Evolutionary conservation across 2,329 filamentous ascomycete species (phyloP), one percentile per base, ranked within the genome.

Genomic region (Alternaria viburni): DNA sequence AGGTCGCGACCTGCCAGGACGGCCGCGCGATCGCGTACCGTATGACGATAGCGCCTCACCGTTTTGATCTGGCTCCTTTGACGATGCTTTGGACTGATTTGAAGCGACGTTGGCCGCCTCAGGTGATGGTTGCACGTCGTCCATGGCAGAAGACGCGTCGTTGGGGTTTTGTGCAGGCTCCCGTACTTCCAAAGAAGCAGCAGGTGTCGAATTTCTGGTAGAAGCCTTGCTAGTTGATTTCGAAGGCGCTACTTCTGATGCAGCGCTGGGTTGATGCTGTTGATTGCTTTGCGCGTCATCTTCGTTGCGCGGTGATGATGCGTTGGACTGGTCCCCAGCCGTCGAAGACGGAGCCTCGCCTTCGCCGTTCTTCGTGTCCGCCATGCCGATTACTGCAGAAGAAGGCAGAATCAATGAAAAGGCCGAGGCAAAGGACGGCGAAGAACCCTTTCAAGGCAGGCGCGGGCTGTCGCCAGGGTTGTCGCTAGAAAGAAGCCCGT

Each of bases 21-120:
- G 91, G 81, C 97, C 97, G 79, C 96, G 91, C 72, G 94, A 97
- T 74, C 94, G 91, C 78, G 96, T 99, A 75, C 95, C 95, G 81
- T 99, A 97, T 6, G 65, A 67, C 21, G 65, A 67, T 51, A 89
- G 90, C 71, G 89, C 89, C 54, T 90, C 73, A 47, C 76, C 71
- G 52, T 73, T 63, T 54, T 76, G 75, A 54, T 75, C 75, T 57
- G 74, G 59, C 54, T 77, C 75, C 58, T 78, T 80, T n/a, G 71
- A 70, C 12, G 75, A 69, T 58, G 72, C 64, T 56, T 78, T 76
- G 67, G 73, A 74, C 46, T 75, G 69, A 32, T 68, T 71, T 17
- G 73, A 73, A 12, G 73, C 69, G 23, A 70, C 65, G 58, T 65
- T 71, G 56, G 70, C 70, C 56, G 72, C 68, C 61, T 79, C 71